These are phyloP conservation scores for Clathrus columnatus DNA, from an alignment of 768 basidiomycete species.

Conservation along the genomic window DNA sequence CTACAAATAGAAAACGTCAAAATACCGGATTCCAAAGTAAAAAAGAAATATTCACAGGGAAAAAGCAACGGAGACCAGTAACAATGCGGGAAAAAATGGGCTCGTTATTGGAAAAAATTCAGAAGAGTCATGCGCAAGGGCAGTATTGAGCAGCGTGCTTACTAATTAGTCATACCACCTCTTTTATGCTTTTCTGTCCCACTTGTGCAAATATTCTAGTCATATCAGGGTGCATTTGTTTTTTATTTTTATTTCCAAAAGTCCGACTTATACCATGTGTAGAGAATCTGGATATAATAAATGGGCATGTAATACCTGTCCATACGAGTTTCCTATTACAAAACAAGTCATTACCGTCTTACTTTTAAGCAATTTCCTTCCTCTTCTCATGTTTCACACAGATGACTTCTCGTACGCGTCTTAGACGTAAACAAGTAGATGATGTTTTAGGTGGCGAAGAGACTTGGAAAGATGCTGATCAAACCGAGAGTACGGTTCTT, in stretches of 20 bases:
- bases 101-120: constrained; percentile 7
- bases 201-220: constrained; percentile 85
- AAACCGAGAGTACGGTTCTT: constrained; percentile 53
- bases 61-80: neutral
- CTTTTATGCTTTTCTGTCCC: constrained; percentile 83
- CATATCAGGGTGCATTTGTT: constrained; percentile 39
- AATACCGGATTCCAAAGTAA: neutral
- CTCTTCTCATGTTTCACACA: constrained; percentile 24
- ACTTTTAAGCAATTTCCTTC: constrained; percentile 2
- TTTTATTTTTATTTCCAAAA: neutral
- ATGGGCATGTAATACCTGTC: constrained; percentile 89
- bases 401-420: constrained; percentile 85
- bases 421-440: constrained; percentile 87
- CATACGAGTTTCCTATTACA: constrained; percentile 90
- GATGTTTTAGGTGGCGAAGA: constrained; percentile 94
- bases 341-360: constrained; percentile 49
- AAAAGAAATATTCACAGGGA: neutral
- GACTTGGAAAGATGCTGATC: constrained; percentile 90
- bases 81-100: constrained; percentile 7
- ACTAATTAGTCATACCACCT: neutral
- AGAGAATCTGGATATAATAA: constrained; percentile 73
- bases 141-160: neutral
- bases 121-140: neutral
- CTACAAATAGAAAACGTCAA: neutral
- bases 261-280: neutral